Conservation (phyloP, 1,284 basidiomycete species). For the Amylostereum areolatum region DNA sequence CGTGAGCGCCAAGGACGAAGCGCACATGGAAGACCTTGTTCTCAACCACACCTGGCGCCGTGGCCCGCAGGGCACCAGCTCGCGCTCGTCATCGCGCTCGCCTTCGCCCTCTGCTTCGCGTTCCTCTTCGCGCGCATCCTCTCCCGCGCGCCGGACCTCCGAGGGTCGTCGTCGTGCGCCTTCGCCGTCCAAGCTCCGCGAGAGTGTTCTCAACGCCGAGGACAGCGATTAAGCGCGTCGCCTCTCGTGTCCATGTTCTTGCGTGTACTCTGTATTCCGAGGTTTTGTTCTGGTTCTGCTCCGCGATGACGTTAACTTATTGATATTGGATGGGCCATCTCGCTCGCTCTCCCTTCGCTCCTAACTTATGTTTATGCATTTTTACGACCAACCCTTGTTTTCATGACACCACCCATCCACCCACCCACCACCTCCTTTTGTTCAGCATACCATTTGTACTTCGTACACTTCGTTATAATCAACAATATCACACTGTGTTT, state of each 20-base stretch:
- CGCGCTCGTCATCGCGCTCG: not conserved
- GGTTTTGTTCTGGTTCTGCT: not conserved
- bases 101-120: not conserved
- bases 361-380: too few species aligned
- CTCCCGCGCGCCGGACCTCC: not conserved
- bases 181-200: not conserved
- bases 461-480: too few species aligned
- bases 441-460: too few species aligned
- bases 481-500: too few species aligned
- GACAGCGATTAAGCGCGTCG: not conserved
- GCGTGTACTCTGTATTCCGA: too few species aligned
- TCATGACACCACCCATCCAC: too few species aligned
- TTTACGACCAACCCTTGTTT: too few species aligned
- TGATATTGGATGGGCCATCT: not conserved
- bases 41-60: constrained; percentile 1
- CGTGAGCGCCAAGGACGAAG: not conserved
- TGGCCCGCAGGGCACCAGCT: not conserved
- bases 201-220: not conserved
- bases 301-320: not conserved
- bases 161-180: too few species aligned
- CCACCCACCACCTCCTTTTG: too few species aligned
- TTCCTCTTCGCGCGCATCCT: not conserved
- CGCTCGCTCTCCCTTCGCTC: too few species aligned
- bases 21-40: constrained; percentile 1
- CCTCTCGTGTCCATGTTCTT: too few species aligned